Conservation (phyloP, 129 eudicot genomes). For the Solidago caesia region DNA sequence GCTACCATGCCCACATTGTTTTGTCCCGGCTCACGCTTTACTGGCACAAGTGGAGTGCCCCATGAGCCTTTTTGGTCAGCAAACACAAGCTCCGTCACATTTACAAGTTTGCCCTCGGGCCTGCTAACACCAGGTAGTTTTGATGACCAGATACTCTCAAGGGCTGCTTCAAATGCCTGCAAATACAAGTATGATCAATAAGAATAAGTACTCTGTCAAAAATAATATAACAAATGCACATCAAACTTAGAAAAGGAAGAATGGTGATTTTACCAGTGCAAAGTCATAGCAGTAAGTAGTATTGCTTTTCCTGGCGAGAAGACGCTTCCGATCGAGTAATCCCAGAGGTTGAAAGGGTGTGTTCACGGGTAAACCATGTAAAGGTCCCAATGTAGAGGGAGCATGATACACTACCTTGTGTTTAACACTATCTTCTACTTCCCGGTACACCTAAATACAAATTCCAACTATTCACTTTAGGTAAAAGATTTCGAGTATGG, state of each 20-base stretch:
- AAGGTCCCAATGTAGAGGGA: constrained; percentile 47
- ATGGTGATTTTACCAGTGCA: constrained; percentile 55
- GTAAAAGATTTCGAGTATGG: not conserved
- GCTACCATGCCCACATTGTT: constrained; percentile 99
- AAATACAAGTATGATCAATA: constrained; percentile 13
- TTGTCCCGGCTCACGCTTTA: constrained; percentile 71
- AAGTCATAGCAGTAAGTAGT: constrained; percentile 99
- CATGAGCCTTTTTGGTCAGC: constrained; percentile 62
- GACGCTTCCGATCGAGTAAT: constrained; percentile 78
- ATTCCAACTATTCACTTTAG: not conserved
- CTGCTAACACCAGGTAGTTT: constrained; percentile 34
- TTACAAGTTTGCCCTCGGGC: constrained; percentile 53
- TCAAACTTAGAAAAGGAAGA: not conserved
- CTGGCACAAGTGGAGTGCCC: constrained; percentile 76
- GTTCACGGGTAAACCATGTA: constrained; percentile 76
- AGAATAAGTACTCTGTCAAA: not conserved
- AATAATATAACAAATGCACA: too few relatives aligned
- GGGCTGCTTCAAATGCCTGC: constrained; percentile 88
- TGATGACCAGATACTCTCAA: constrained; percentile 67
- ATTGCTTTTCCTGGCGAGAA: constrained; percentile 87
- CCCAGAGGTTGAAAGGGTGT: constrained; percentile 77
- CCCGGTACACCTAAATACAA: constrained; percentile 69
- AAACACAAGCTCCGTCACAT: constrained; percentile 64
- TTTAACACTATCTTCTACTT: constrained; percentile 57
- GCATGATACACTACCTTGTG: constrained; percentile 64